Conservation (phyloP, 495 filamentous ascomycete genomes). For the Lophium mytilinum region DNA sequence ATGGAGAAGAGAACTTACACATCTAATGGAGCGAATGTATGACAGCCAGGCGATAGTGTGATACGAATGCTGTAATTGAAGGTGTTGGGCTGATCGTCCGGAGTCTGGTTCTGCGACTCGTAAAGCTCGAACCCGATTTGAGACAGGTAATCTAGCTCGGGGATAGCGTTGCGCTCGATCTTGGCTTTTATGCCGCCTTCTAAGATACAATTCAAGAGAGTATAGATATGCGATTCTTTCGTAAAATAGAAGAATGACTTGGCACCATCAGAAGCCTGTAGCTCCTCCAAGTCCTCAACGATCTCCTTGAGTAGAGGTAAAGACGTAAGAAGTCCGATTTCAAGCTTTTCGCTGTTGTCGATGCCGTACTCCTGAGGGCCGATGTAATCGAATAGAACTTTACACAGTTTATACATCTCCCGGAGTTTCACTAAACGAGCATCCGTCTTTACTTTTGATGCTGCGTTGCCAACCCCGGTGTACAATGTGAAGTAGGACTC, state of each 20-base stretch:
- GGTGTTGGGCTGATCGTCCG: slow-evolving; percentile 47
- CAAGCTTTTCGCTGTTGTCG: slow-evolving; percentile 84
- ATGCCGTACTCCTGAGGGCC: slow-evolving; percentile 98
- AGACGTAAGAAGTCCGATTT: slow-evolving; percentile 91
- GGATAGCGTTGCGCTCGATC: slow-evolving; percentile 81
- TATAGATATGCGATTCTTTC: slow-evolving; percentile 98
- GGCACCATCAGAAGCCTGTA: slow-evolving; percentile 84
- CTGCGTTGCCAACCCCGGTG: slow-evolving; percentile 54
- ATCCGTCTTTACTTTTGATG: slow-evolving; percentile 69
- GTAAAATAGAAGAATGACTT: slow-evolving; percentile 99
- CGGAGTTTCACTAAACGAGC: slow-evolving; percentile 76
- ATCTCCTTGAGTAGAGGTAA: slow-evolving; percentile 91
- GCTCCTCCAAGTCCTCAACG: slow-evolving; percentile 91
- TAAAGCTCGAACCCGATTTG: slow-evolving; percentile 98
- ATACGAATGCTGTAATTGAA: slow-evolving; percentile 95
- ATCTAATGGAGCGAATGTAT: slow-evolving; percentile 90
- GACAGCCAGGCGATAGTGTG: slow-evolving; percentile 89
- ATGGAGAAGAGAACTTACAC: slow-evolving; percentile 39
- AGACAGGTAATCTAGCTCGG: slow-evolving; percentile 94
- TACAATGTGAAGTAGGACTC: slow-evolving; percentile 84
- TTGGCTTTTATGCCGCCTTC: slow-evolving; percentile 94
- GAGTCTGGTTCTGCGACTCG: slow-evolving; percentile 71
- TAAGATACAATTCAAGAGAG: slow-evolving; percentile 91
- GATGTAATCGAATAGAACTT: slow-evolving; percentile 95
- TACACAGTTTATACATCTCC: slow-evolving; percentile 85